phyloP scores from a whole-genome alignment of 2,329 filamentous ascomycete genomes.

The Graphiopsis chlorocephala region DNA sequence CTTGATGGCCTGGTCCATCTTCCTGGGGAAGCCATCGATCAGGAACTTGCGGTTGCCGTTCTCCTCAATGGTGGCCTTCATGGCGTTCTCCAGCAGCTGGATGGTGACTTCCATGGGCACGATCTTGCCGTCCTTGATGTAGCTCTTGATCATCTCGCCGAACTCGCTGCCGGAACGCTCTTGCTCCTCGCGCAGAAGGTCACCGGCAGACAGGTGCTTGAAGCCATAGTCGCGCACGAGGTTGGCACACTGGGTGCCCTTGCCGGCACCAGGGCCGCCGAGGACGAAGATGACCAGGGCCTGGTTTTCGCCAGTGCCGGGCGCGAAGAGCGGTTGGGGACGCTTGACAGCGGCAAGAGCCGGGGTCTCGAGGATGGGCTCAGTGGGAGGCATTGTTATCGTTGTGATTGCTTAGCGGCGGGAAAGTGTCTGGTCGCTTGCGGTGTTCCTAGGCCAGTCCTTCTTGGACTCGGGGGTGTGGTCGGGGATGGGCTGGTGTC shows the following conservation, averaged over 20 bases:
- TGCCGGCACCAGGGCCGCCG: conserved; percentile 90
- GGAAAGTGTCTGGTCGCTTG: conserved; percentile 17
- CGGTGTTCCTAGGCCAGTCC: conserved; percentile 28
- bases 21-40: conserved; percentile 83
- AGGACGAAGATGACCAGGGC: conserved; percentile 97
- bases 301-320: conserved; percentile 49
- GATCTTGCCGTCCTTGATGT: conserved; percentile 92
- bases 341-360: conserved; percentile 53
- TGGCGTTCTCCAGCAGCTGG: conserved; percentile 88
- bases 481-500: conserved; percentile 28
- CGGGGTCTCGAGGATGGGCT: conserved; percentile 25
- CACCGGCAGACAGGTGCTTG: conserved; percentile 88
- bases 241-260: conserved; percentile 91
- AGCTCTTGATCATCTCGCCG: conserved; percentile 85
- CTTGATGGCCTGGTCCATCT: conserved; percentile 93
- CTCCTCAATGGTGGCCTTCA: conserved; percentile 65
- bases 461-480: conserved; percentile 28
- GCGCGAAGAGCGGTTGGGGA: conserved; percentile 67
- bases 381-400: conserved; percentile 31
- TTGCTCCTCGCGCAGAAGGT: conserved; percentile 91
- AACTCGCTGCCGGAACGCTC: conserved; percentile 81
- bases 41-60: conserved; percentile 67
- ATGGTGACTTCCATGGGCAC: conserved; percentile 99
- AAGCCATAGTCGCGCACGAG: conserved; percentile 87
- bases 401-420: conserved; percentile 15